These are phyloP conservation scores for Fusarium stilboides DNA, from an alignment of 2,329 filamentous ascomycete genomes.

Conservation along the genomic window DNA sequence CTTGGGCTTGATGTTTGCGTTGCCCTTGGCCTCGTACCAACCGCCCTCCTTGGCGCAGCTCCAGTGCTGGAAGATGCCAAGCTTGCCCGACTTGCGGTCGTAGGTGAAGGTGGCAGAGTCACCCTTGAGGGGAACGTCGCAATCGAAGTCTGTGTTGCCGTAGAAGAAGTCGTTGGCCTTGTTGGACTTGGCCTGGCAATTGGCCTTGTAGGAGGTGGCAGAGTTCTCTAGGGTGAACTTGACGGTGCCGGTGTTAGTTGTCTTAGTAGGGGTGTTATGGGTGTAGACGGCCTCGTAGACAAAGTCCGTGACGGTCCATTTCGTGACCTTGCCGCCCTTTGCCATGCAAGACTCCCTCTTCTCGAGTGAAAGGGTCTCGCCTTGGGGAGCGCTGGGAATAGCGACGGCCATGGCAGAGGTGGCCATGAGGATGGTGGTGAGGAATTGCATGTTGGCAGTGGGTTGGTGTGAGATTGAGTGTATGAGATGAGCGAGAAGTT, in stretches of 20 bases:
- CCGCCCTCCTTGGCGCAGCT: constrained; percentile 60
- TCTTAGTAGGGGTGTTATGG: constrained; percentile 65
- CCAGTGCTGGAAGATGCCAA: constrained; percentile 66
- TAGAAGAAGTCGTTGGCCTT: constrained; percentile 65
- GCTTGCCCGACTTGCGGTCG: constrained; percentile 54
- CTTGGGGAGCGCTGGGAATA: too few relatives aligned
- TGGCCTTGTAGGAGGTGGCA: constrained; percentile 57
- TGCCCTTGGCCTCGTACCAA: constrained; percentile 52
- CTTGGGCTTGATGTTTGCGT: constrained; percentile 45
- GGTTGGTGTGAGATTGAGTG: neutral
- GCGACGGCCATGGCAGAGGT: constrained; percentile 45
- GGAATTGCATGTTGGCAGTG: constrained; percentile 47
- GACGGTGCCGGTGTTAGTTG: constrained; percentile 62
- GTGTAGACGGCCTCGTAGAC: constrained; percentile 64
- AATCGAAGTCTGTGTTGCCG: constrained; percentile 62
- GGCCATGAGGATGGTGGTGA: constrained; percentile 50
- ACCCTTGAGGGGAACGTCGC: constrained; percentile 53
- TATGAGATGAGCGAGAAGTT: neutral
- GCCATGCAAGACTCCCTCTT: constrained; percentile 44
- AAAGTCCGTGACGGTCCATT: constrained; percentile 62
- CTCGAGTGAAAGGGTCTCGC: constrained; percentile 13
- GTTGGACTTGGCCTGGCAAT: constrained; percentile 60
- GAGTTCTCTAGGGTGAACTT: constrained; percentile 66
- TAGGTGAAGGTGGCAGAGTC: constrained; percentile 61
- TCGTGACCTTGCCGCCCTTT: constrained; percentile 41